Evolutionary conservation across 2,329 filamentous ascomycete species (phyloP).

Genomic region (Ustilaginoidea virens): DNA sequence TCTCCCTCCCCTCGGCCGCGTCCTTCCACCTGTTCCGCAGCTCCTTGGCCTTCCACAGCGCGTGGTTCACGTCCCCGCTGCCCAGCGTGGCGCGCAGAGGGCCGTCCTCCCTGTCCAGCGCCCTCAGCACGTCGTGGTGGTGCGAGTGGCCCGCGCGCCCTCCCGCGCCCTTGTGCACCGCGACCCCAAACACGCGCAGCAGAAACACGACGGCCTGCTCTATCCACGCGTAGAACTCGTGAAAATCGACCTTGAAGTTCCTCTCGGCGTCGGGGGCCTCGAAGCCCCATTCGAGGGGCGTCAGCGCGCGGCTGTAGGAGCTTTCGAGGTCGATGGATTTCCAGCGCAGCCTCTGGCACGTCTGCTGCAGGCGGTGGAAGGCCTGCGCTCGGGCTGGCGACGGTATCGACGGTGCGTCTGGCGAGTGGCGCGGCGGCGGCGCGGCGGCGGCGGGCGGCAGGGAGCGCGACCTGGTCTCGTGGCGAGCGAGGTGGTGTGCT

Average conservation of each 20-base stretch:
- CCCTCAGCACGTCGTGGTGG: slow-evolving; percentile 53
- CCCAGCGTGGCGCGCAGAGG: slow-evolving; percentile 44
- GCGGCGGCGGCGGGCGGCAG: slow-evolving; percentile 2
- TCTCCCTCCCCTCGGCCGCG: slow-evolving; percentile 31
- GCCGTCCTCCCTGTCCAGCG: slow-evolving; percentile 39
- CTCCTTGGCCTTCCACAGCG: slow-evolving; percentile 51
- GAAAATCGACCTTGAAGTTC: slow-evolving; percentile 67
- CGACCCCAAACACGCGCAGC: slow-evolving; percentile 46
- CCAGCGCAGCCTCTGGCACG: slow-evolving; percentile 45
- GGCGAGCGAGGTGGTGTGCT: not conserved
- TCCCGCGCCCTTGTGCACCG: slow-evolving; percentile 19
- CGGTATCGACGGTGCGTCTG: not conserved
- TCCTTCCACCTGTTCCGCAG: slow-evolving; percentile 60
- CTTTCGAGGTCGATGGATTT: slow-evolving; percentile 44
- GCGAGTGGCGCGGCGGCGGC: not conserved
- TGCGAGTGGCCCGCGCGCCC: slow-evolving; percentile 18
- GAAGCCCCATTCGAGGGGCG: slow-evolving; percentile 19
- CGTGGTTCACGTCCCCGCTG: slow-evolving; percentile 34
- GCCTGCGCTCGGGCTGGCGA: slow-evolving; percentile 18
- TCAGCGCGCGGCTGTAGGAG: slow-evolving; percentile 36
- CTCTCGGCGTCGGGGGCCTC: slow-evolving; percentile 34
- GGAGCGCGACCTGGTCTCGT: slow-evolving; percentile 3
- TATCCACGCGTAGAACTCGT: slow-evolving; percentile 60
- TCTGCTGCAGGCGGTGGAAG: slow-evolving; percentile 42
- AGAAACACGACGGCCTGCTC: slow-evolving; percentile 56